These are phyloP conservation scores for Lactarius tabidus DNA, from an alignment of 768 basidiomycete genomes.

Conservation along the genomic window DNA sequence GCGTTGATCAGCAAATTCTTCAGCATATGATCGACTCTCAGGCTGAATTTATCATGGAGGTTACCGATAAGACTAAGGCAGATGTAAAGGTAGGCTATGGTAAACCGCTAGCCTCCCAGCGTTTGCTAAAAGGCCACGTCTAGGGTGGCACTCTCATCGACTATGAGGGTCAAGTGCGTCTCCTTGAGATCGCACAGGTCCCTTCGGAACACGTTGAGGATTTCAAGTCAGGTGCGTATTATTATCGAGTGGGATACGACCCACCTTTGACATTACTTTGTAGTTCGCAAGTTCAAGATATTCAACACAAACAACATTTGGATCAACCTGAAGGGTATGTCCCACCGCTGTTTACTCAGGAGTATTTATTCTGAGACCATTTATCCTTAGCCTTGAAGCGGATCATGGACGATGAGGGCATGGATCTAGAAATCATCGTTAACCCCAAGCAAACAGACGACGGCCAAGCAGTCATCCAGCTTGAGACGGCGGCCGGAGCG, in stretches of 20 bases:
- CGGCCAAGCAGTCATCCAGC: slow-evolving; percentile 75
- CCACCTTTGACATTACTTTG: slow-evolving; percentile 8
- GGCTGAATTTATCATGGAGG: slow-evolving; percentile 91
- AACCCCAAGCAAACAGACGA: slow-evolving; percentile 86
- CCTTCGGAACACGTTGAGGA: slow-evolving; percentile 91
- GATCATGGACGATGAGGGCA: slow-evolving; percentile 78
- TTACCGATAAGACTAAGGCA: slow-evolving; percentile 96
- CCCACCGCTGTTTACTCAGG: background rate
- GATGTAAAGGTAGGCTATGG: slow-evolving; percentile 46
- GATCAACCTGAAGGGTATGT: slow-evolving; percentile 69
- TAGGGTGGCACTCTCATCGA: slow-evolving; percentile 86
- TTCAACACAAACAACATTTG: slow-evolving; percentile 86
- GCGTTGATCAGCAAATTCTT: slow-evolving; percentile 52
- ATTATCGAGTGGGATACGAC: background rate
- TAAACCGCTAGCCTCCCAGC: background rate
- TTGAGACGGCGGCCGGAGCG: slow-evolving; percentile 70
- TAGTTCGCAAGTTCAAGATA: slow-evolving; percentile 88
- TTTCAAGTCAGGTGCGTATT: slow-evolving; percentile 67
- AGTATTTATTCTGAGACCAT: background rate
- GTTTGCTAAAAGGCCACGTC: slow-evolving; percentile 4
- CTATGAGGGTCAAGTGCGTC: slow-evolving; percentile 82
- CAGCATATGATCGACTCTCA: slow-evolving; percentile 80
- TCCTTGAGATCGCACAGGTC: slow-evolving; percentile 94
- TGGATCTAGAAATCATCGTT: slow-evolving; percentile 94
- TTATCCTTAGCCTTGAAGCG: slow-evolving; percentile 69